Base-by-base conservation (phyloP, 2,329 filamentous ascomycete species). In the Sporothrix phasma region DNA sequence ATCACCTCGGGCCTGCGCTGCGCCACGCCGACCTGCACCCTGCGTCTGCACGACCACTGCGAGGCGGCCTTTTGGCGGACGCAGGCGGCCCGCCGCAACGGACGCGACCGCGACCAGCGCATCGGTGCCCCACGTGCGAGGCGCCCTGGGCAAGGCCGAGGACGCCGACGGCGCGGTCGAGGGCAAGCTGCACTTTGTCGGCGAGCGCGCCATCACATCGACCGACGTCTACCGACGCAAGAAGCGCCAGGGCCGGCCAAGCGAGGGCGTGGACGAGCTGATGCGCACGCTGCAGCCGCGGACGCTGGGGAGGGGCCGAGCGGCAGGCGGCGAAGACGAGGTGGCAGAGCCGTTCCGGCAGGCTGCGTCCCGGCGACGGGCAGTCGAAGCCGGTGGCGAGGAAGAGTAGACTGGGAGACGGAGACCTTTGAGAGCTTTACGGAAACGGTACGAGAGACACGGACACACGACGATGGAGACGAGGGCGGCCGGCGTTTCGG, bases 1-100 rank as follows among this genome's bases (percentile, higher is more conserved):
- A 84, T 97, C 46, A 99, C 93, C 0, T 78, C 88, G 68, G 92
- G 92, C 0, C 83, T 92, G 79, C 83, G 92, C 63, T 96, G 92
- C 75, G 74, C 80, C 2, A 82, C 88, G 66, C 76, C 81, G 43
- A 80, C 85, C 22, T 97, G 92, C 73, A 78, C 76, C 34, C 80
- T 86, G 11, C 80, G 92, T 11, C 74, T 96, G 17, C 92, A 97
- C 73, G 84, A 92, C 67, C 84, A 87, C 60, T 97, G 92, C 73
- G 80, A 85, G 64, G 81, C 84, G 13, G 85, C 84, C 31, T 91
- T 88, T 73, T 96, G 91, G 80, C 81, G 88, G 22, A 83, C 85
- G 6, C 67, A 67, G 65, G 54, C 59, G 1, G 37, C 34, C 1
- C 88, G 85, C 83, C 72, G 70, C 0, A n/a, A 79, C 49, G 76